Evolutionary conservation across 2,329 filamentous ascomycete species (phyloP).

Genomic region (Fusarium aywerte): DNA sequence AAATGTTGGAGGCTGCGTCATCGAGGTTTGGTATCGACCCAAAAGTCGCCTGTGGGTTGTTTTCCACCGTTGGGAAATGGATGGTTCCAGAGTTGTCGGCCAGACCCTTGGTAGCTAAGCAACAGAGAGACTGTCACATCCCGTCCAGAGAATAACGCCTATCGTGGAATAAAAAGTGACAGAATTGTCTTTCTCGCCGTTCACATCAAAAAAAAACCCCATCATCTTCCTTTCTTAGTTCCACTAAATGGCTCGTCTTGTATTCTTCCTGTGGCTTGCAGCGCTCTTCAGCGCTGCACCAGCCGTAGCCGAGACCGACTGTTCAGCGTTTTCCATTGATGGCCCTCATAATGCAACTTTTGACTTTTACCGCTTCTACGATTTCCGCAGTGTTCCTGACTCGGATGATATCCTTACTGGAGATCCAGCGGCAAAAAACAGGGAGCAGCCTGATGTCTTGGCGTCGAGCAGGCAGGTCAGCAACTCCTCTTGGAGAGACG

Average conservation of each 20-base stretch:
- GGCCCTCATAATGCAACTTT: neutral
- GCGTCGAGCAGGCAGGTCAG: neutral
- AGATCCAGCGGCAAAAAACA: neutral
- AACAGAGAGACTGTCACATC: no score
- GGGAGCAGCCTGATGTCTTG: neutral
- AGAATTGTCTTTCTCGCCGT: neutral
- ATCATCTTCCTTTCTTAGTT: rapidly evolving
- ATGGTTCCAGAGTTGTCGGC: neutral
- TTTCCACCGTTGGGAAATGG: neutral
- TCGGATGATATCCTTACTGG: neutral
- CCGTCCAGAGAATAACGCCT: neutral
- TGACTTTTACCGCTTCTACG: constrained; percentile 1
- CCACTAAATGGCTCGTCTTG: neutral
- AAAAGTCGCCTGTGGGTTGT: no score
- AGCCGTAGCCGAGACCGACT: neutral
- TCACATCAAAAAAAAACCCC: neutral
- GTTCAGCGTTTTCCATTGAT: neutral
- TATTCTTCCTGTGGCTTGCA: neutral
- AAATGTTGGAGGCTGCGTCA: no score
- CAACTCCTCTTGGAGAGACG: constrained; percentile 2
- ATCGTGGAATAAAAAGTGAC: neutral
- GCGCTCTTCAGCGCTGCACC: neutral
- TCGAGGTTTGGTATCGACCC: neutral
- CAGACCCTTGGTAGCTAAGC: neutral
- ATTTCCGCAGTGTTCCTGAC: neutral